Evolutionary conservation across 2,329 filamentous ascomycete genomes (phyloP), one percentile per base, ranked within the genome.

Genomic region (Hypoxylon sp.): DNA sequence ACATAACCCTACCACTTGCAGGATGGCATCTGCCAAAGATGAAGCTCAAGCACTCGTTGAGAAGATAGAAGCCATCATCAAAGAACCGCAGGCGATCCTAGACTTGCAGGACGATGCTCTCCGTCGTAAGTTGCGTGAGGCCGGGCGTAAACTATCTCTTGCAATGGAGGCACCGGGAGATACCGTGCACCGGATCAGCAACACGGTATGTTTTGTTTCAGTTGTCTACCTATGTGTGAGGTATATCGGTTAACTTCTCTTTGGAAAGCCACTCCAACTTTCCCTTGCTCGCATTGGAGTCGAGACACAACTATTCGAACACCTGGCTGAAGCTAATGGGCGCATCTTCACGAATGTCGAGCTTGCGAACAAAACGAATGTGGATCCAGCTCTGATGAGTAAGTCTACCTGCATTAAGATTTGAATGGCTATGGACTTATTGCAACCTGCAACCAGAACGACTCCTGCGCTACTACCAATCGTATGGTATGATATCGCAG

Each of bases 361-460:
- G 11, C 48, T 64, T 17, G 62, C 62, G 6, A 24, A 39, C 4
- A 50, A 28, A 32, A 51, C 48, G 3, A 37, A 26, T 7, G 32
- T 62, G 8, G 59, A 71, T 17, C 61, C 69, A 15, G 34, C 41
- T 39, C 30, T 71, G 17, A 48, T 68, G 56, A 71, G 69, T 72
- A 62, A 8, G 56, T 50, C 17, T 22, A 13, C n/a, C n/a, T n/a
- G n/a, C n/a, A n/a, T n/a, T n/a, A n/a, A n/a, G n/a, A n/a, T n/a
- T n/a, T n/a, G n/a, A n/a, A n/a, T n/a, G n/a, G n/a, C n/a, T n/a
- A n/a, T n/a, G n/a, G n/a, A n/a, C n/a, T n/a, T n/a, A n/a, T n/a
- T n/a, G n/a, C n/a, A n/a, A n/a, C n/a, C n/a, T n/a, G n/a, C 15
- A 8, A 32, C 30, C 8, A 10, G 11, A 32, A 10, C 6, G 30